Evolutionary conservation across 1,284 basidiomycete genomes (phyloP), one percentile per base, ranked within the genome.

Genomic region (Anthracocystis setariae): DNA sequence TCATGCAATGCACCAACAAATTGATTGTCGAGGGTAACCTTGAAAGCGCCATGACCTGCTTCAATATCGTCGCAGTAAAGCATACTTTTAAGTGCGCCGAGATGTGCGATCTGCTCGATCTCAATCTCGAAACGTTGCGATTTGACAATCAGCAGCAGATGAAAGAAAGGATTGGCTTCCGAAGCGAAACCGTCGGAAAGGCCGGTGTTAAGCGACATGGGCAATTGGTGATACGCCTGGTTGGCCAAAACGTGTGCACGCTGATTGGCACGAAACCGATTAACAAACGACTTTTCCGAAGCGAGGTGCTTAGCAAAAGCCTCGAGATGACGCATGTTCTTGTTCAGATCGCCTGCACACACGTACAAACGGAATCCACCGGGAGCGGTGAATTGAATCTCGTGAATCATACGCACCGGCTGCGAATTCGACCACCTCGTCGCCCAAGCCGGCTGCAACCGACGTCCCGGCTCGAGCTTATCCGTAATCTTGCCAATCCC

Each of bases 301-400:
- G 66, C 51, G 12, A 78, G 67, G 55, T 79, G 67, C 25, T 48
- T 44, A 32, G 64, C 61, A 24, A 80, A 60, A 17, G 46, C 46
- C 46, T 64, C 38, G 46, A 80, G 66, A 25, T 71, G 58, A 12
- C 44, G 47, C 54, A 51, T 49, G 46, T 72, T 78, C 40, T 55
- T 46, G 40, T 46, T 83, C 8, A 87, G 81, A 61, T 88, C 84
- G 8, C 91, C 91, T 0, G 86, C 84, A 80, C 91, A 91, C 13
- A 91, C 84, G 44, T 92, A 83, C 29, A 92, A 55, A 74, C 91
- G 90, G 86, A 90, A 92, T n/a, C 89, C 88, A 40, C 78, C 78
- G 3, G 78, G 78, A 9, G 85, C 86, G 72, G 92, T 89, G 12
- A 90, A 85, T 3, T 88, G 88, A 39, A 90, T 83, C 42, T 90